Conservation (phyloP, 2,329 filamentous ascomycete species). For the Claviceps sp. region DNA sequence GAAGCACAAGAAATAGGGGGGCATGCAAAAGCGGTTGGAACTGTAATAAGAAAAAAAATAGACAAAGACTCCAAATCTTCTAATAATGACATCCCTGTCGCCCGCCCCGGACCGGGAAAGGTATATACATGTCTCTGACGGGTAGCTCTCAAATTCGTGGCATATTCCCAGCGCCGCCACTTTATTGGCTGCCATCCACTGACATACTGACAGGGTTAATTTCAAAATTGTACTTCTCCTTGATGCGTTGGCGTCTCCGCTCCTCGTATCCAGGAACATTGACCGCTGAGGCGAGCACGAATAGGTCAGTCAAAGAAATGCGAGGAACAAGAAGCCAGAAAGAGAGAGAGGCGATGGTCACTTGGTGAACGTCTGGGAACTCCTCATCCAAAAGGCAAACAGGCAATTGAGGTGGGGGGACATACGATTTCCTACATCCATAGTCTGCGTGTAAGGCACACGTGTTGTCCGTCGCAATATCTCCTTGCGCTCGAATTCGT, state of each 20-base stretch:
- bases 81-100: slow-evolving; percentile 13
- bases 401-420: not conserved
- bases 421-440: slow-evolving; percentile 75
- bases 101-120: slow-evolving; percentile 16
- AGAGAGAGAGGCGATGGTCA: not conserved
- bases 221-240: slow-evolving; percentile 79
- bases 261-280: slow-evolving; percentile 72
- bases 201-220: slow-evolving; percentile 51
- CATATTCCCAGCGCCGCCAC: not conserved
- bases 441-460: slow-evolving; percentile 63
- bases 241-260: slow-evolving; percentile 65
- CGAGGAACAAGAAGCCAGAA: not conserved
- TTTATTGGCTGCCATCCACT: slow-evolving; percentile 29
- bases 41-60: not conserved
- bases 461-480: slow-evolving; percentile 59
- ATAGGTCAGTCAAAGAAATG: not conserved
- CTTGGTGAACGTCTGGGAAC: not conserved
- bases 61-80: slow-evolving; percentile 5
- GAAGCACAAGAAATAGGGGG: not conserved
- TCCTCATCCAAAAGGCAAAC: not conserved
- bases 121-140: slow-evolving; percentile 20
- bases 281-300: slow-evolving; percentile 44
- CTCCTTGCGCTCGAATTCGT: slow-evolving; percentile 67
- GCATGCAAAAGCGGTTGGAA: no score
- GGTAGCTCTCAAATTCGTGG: not conserved